Evolutionary conservation across 1,284 basidiomycete genomes (phyloP).

Genomic region (Ustilago esculenta): DNA sequence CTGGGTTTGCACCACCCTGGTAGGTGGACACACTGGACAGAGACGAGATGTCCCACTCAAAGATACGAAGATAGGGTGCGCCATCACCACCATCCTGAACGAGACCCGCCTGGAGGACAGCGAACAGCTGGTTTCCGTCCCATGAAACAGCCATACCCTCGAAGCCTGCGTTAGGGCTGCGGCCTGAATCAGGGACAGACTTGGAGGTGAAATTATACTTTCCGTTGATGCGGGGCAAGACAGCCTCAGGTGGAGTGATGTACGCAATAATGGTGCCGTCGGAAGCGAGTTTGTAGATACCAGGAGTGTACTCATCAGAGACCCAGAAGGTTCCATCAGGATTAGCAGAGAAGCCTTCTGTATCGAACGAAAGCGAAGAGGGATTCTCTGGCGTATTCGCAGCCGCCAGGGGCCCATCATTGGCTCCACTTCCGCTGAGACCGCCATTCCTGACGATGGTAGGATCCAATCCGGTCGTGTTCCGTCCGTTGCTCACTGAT

Average conservation of each 20-base stretch:
- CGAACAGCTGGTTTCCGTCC: slow-evolving; percentile 72
- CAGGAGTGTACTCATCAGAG: slow-evolving; percentile 78
- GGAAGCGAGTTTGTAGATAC: slow-evolving; percentile 73
- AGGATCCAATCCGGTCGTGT: slow-evolving; percentile 76
- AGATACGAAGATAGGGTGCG: slow-evolving; percentile 30
- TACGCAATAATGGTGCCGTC: slow-evolving; percentile 72
- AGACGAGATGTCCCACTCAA: slow-evolving; percentile 38
- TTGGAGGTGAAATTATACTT: slow-evolving; percentile 73
- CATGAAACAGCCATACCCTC: slow-evolving; percentile 74
- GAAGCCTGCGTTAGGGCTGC: slow-evolving; percentile 72
- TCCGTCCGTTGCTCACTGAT: slow-evolving; percentile 28
- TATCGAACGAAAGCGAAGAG: slow-evolving; percentile 71
- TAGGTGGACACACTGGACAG: slow-evolving; percentile 23
- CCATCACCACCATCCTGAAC: slow-evolving; percentile 73
- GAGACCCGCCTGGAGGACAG: slow-evolving; percentile 74
- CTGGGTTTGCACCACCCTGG: slow-evolving; percentile 67
- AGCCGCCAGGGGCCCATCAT: slow-evolving; percentile 58
- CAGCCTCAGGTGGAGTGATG: slow-evolving; percentile 74
- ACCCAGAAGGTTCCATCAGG: slow-evolving; percentile 70
- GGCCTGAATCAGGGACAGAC: slow-evolving; percentile 68
- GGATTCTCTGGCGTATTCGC: slow-evolving; percentile 67
- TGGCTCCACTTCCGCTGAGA: slow-evolving; percentile 27
- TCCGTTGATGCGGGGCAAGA: slow-evolving; percentile 70
- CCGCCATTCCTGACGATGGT: slow-evolving; percentile 69
- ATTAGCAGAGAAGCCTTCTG: slow-evolving; percentile 74